These are phyloP conservation scores for Medicago arabica DNA, from an alignment of 306 rosid genomes.

Conservation along the genomic window DNA sequence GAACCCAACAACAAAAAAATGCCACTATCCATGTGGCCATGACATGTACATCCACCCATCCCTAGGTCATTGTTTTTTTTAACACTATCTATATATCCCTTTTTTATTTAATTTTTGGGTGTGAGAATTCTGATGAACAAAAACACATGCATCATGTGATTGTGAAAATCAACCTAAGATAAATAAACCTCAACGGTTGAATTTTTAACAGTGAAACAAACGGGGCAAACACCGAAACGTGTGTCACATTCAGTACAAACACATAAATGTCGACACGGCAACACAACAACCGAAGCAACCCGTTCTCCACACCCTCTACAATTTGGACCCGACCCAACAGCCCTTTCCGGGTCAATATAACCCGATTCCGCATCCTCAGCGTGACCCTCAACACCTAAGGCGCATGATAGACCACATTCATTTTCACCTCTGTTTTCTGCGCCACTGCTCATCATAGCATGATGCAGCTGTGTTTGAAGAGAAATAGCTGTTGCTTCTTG, in stretches of 20 bases:
- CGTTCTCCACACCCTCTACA: conserved; percentile 75
- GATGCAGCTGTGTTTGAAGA: conserved; percentile 75
- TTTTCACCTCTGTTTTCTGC: conserved; percentile 46
- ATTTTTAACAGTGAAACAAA: conserved; percentile 68
- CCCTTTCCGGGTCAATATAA: conserved; percentile 73
- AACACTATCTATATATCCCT: neutral
- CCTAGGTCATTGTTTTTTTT: conserved; percentile 18
- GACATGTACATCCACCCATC: conserved; percentile 65
- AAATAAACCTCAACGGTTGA: conserved; percentile 76
- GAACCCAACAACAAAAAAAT: conserved; percentile 16
- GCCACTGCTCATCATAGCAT: conserved; percentile 59
- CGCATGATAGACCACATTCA: conserved; percentile 51
- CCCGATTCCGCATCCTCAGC: conserved; percentile 95
- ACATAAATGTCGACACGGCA: conserved; percentile 90
- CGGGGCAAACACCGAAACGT: conserved; percentile 70
- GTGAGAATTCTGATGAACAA: conserved; percentile 10
- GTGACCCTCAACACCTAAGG: conserved; percentile 54
- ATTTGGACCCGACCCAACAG: conserved; percentile 53
- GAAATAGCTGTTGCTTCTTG: conserved; percentile 78
- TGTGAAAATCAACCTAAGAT: conserved; percentile 49
- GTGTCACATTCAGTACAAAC: conserved; percentile 74
- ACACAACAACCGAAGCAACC: conserved; percentile 72
- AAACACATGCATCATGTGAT: conserved; percentile 45
- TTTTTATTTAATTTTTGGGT: neutral
- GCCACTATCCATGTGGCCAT: conserved; percentile 64